phyloP scores from a whole-genome alignment of 169 alveolate species.

The Cryptosporidium tyzzeri region DNA sequence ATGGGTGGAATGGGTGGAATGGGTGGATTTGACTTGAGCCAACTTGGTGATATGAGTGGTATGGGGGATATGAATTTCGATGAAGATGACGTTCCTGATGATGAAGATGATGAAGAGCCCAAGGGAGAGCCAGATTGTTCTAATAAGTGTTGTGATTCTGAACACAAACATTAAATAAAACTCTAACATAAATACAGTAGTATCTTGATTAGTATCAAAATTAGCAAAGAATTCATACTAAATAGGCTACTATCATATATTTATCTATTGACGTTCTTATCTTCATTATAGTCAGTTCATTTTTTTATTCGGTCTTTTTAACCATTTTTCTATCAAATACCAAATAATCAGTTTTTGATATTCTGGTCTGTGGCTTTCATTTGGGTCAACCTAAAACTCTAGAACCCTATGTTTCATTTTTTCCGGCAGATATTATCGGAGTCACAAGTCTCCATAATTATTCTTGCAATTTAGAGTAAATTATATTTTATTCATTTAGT shows the following conservation, averaged over 20 bases:
- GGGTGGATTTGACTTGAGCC: conserved; percentile 79
- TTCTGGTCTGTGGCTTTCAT: no score
- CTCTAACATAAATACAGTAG: background rate
- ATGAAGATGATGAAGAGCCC: conserved; percentile 57
- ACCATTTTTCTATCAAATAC: background rate
- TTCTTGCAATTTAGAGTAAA: no score
- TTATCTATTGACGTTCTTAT: background rate
- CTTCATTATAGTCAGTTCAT: background rate
- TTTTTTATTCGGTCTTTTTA: no score
- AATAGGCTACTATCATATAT: background rate
- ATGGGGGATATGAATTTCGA: conserved; percentile 79
- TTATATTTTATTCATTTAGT: no score
- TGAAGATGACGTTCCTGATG: conserved; percentile 50
- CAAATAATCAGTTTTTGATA: no score
- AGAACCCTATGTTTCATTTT: background rate
- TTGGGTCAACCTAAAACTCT: no score
- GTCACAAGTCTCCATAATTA: no score
- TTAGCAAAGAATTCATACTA: background rate
- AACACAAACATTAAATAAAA: background rate
- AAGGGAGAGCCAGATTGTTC: conserved; percentile 17
- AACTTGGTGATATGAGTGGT: conserved; percentile 79
- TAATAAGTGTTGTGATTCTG: background rate
- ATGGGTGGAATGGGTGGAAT: conserved; percentile 56
- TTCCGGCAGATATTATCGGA: background rate
- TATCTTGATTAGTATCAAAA: background rate